A percentile compares a stretch with the other conserved stretches of the same genome.
These are phyloP conservation scores for Amauroascus verrucosus DNA, from an alignment of 2,329 filamentous ascomycete species.

Conservation along the genomic window DNA sequence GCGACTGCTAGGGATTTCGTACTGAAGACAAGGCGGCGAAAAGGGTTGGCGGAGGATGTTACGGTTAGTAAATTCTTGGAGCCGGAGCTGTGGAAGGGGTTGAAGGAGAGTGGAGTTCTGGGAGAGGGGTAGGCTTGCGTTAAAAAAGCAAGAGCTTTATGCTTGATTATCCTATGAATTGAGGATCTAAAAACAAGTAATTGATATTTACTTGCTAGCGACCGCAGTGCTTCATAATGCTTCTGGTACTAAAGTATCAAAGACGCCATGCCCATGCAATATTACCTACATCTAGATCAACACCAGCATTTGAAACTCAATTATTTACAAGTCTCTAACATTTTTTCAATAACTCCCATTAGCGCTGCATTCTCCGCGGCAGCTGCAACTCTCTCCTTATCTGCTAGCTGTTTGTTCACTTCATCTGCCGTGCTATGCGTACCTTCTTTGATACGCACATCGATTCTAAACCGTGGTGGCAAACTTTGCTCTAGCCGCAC, in stretches of 20 bases:
- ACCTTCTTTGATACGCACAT: constrained; percentile 89
- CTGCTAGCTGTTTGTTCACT: constrained; percentile 90
- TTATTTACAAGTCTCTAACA: constrained; percentile 75
- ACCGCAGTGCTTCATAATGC: neutral
- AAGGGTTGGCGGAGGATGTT: constrained; percentile 91
- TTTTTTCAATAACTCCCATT: constrained; percentile 79
- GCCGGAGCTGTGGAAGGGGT: constrained; percentile 76
- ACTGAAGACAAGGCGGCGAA: constrained; percentile 84
- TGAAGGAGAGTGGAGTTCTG: constrained; percentile 81
- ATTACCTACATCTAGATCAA: neutral
- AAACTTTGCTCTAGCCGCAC: constrained; percentile 84
- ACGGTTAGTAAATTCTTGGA: constrained; percentile 94
- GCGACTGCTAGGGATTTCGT: constrained; percentile 93
- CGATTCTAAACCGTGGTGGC: constrained; percentile 81
- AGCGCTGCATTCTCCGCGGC: constrained; percentile 88
- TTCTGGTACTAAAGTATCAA: neutral
- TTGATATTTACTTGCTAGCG: neutral
- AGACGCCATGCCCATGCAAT: constrained; percentile 1
- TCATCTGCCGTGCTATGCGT: constrained; percentile 93
- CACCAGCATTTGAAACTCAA: neutral
- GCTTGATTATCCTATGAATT: neutral
- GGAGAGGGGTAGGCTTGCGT: constrained; percentile 41
- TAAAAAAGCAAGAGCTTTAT: neutral
- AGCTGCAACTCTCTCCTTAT: constrained; percentile 93
- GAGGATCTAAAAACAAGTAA: neutral